Base-by-base conservation (phyloP, 2,329 filamentous ascomycete species). In the Aureobasidium mangrovei region DNA sequence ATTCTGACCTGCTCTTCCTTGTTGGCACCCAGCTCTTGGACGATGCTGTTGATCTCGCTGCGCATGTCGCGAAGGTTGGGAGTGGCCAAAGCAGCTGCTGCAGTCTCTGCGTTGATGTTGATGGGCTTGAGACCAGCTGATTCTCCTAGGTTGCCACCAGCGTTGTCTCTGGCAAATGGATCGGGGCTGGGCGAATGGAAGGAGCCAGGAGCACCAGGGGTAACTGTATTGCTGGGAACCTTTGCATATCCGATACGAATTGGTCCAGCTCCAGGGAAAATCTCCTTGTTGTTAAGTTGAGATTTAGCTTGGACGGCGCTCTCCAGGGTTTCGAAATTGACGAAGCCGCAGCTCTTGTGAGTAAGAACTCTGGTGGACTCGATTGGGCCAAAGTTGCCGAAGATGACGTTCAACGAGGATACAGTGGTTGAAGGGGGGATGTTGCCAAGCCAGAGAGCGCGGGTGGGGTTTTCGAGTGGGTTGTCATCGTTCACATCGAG, bases 261-360 rank as follows among this genome's bases (percentile, higher is more conserved):
- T 12, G 91, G 90, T 1, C 93, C 93, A 56, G 91, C 91, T 54
- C 93, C 93, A 7, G 93, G 93, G 75, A 98, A 98, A 57, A 98
- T 96, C 69, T 98, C 93, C 71, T 95, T 96, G 64, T 90, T 90
- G 64, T 97, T 97, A 71, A 95, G 84, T 66, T 84, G 80, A 10
- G 83, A 83, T 69, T 91, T 94, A 12, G 93, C 93, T 57, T 88
- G 84, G 38, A 96, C 84, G 54, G 93, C 93, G 67, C 89, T 95
- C 60, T 97, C 91, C 31, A 93, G 74, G 56, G 82, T 85, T 70
- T 97, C 90, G 65, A 95, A 98, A 70, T 98, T 98, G 67, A 98
- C 91, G 63, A 98, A 98, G 3, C 91, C 93, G 67, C 93, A 98
- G 71, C 95, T 97, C 78, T 98, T 98, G 76, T 98, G 90, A 0